phyloP scores from a whole-genome alignment of 2,329 filamentous ascomycete genomes.

The Cadophora gregata region DNA sequence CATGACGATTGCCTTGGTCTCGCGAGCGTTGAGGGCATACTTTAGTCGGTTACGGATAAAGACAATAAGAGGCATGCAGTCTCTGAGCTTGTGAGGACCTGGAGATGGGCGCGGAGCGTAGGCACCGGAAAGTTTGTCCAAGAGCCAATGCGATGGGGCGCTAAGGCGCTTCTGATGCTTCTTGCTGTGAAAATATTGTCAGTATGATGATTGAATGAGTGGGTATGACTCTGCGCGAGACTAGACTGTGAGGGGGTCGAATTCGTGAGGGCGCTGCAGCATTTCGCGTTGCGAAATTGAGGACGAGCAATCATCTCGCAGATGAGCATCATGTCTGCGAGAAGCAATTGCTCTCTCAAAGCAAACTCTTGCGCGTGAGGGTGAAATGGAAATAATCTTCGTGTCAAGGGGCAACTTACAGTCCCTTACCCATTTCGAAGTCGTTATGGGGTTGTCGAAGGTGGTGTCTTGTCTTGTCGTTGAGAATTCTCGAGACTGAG shows the following conservation, averaged over 20 bases:
- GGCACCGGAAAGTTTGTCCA: constrained; percentile 98
- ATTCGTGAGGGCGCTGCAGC: background rate
- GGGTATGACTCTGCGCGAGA: background rate
- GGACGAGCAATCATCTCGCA: background rate
- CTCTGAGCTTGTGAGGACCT: constrained; percentile 99
- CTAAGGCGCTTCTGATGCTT: constrained; percentile 99
- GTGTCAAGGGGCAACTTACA: constrained; percentile 37
- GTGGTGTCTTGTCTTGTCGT: constrained; percentile 20
- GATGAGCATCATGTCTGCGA: background rate
- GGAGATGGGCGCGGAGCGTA: constrained; percentile 74
- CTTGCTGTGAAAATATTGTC: constrained; percentile 65
- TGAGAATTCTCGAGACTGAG: background rate
- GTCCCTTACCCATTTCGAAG: constrained; percentile 56
- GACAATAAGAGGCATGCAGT: constrained; percentile 98
- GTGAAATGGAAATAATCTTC: constrained; percentile 9
- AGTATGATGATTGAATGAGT: constrained; percentile 21
- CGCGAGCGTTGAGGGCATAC: constrained; percentile 98
- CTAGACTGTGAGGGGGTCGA: background rate
- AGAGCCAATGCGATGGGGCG: constrained; percentile 98
- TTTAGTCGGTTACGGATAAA: constrained; percentile 97
- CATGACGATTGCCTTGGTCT: constrained; percentile 98
- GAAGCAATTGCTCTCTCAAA: background rate
- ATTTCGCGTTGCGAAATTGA: background rate
- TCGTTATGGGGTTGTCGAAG: constrained; percentile 19
- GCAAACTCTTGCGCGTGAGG: background rate